Base-by-base conservation (phyloP, 768 basidiomycete species). In the Neoboletus brunneissimus region DNA sequence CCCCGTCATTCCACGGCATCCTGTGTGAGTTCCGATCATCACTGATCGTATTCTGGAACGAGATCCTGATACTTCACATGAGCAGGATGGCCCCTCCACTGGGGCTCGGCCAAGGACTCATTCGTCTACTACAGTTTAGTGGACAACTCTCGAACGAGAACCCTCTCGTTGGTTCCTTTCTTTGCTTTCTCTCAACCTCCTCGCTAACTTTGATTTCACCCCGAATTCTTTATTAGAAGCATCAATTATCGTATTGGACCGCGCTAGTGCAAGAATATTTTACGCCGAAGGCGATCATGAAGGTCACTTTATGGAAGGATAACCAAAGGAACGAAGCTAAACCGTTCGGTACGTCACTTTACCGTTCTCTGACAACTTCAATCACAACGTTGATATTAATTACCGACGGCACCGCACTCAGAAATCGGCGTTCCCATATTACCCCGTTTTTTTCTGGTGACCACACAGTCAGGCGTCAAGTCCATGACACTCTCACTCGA, bases 261-360 rank as follows among this genome's bases (percentile, higher is more conserved):
- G 73, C 75, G 4, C 64, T 90, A 37, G 80, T 91, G 56, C 77
- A 77, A 48, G 83, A 86, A 29, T 91, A 85, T 60, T 93, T 92
- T 65, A 82, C 83, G 10, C 79, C 83, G 3, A 82, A 82, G 56
- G 87, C 89, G 22, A 71, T 81, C 45, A 83, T 92, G 83, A 89
- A 85, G 68, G 79, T 93, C 62, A 91, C 89, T 3, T 73, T 93
- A n/a, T 92, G 91, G 91, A 89, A 89, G 67, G 90, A 91, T 69
- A 91, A 88, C 63, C 82, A 85, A 66, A 80, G 78, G 62, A 81
- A 78, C 25, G 91, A 92, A 66, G 89, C 90, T 32, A 93, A 91
- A 64, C 87, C 87, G 10, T 91, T 94, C 63, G 89, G 91, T 92
- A 53, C 47, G 87, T 64, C 47, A 31, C 13, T 54, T 48, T 6